Conservation (phyloP, 352 stramenopile genomes). For the Phytophthora capsici region DNA sequence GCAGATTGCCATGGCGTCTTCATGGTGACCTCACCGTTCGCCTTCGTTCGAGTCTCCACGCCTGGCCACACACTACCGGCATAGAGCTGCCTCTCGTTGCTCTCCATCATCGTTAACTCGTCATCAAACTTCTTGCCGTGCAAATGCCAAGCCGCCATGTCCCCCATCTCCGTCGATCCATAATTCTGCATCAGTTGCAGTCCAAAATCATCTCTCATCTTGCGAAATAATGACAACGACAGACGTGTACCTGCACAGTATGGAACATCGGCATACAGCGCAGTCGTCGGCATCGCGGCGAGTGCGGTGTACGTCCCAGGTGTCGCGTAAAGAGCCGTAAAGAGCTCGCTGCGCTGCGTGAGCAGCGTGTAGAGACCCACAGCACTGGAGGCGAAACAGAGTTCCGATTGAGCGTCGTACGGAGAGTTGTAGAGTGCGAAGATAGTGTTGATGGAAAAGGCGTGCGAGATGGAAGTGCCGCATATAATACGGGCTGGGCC, state of each 20-base stretch:
- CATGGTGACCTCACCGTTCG: slow-evolving; percentile 71
- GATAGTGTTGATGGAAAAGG: slow-evolving; percentile 87
- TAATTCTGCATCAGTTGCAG: slow-evolving; percentile 88
- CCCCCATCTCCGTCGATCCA: slow-evolving; percentile 82
- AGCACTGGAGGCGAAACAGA: slow-evolving; percentile 70
- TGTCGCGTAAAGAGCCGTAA: slow-evolving; percentile 78
- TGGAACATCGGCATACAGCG: slow-evolving; percentile 68
- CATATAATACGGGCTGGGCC: slow-evolving; percentile 72
- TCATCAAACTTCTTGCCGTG: slow-evolving; percentile 49
- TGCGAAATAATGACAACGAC: slow-evolving; percentile 57
- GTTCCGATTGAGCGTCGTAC: slow-evolving; percentile 63
- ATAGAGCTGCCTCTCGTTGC: slow-evolving; percentile 52
- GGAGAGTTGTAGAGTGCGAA: slow-evolving; percentile 81
- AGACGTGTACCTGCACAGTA: slow-evolving; percentile 79
- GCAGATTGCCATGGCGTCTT: slow-evolving; percentile 82
- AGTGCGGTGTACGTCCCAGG: slow-evolving; percentile 82
- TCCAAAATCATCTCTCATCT: slow-evolving; percentile 62
- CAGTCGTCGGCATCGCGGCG: slow-evolving; percentile 50
- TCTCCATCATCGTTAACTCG: slow-evolving; percentile 51
- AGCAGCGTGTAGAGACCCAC: slow-evolving; percentile 61
- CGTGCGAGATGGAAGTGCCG: slow-evolving; percentile 83
- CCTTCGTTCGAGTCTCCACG: slow-evolving; percentile 53
- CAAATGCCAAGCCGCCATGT: slow-evolving; percentile 77
- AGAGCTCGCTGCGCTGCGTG: slow-evolving; percentile 39
- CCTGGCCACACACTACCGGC: slow-evolving; percentile 78